Percentiles rank a stretch among this genome's conserved stretches.
Conservation (phyloP, 148 eudicot species). For the Arctostaphylos glauca region DNA sequence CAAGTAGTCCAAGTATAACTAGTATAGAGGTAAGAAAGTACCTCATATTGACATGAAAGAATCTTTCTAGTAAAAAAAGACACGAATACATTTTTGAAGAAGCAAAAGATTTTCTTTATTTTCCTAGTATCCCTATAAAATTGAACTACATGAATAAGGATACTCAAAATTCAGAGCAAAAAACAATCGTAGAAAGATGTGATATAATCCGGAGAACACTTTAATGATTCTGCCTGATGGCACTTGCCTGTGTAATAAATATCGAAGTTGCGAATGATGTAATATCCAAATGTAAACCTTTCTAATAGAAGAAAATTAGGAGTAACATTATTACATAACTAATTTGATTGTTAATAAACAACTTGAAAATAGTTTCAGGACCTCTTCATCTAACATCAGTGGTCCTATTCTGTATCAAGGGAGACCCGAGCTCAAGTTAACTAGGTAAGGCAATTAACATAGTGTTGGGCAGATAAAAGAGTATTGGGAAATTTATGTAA, state of each 20-base stretch:
- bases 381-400: too few species aligned
- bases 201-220: background rate
- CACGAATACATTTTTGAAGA: background rate
- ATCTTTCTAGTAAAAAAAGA: background rate
- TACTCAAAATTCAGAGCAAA: too few species aligned
- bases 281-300: background rate
- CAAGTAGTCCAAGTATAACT: too few species aligned
- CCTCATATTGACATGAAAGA: too few species aligned
- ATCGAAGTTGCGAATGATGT: background rate
- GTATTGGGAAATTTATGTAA: background rate
- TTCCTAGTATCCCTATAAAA: too few species aligned
- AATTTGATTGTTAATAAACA: too few species aligned
- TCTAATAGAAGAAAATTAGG: background rate
- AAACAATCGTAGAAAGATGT: background rate
- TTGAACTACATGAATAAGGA: too few species aligned
- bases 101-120: background rate
- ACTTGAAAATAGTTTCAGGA: too few species aligned
- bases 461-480: background rate
- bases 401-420: too few species aligned
- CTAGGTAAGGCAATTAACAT: background rate
- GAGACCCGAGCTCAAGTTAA: background rate
- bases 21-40: too few species aligned
- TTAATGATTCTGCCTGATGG: background rate
- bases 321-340: too few species aligned
- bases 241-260: background rate